Base-by-base conservation (phyloP, 495 filamentous ascomycete genomes). In the Xylaria scruposa region DNA sequence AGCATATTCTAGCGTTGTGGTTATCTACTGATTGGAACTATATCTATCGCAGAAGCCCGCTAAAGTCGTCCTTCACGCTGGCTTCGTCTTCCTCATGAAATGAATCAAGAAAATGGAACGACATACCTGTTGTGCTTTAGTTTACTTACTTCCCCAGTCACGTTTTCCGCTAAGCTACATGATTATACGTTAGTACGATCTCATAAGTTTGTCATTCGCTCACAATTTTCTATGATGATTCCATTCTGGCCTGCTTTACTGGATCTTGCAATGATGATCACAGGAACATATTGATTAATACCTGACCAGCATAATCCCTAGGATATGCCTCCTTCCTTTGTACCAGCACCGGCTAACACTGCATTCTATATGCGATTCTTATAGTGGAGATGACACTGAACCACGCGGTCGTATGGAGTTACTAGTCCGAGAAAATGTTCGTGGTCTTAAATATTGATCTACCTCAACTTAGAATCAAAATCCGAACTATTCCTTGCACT, bases 241-340 rank as follows among this genome's bases (percentile, higher is more conserved):
- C 26, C 19, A 21, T 42, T 62, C 29, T 13, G 59, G 59, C n/a
- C 38, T 62, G 59, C 59, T 44, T 62, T 62, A 42, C 59, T 62
- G 38, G 21, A 21, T 26, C 36, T 62, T 38, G 15, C 10, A 12
- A 24, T 61, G 59, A 61, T 61, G 59, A 61, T 8, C 13, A 40
- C n/a, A 61, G 29, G 17, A 61, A 61, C 59, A 38, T 31, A 15
- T 59, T 9, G 12, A 26, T 61, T 1, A 61, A 19, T 21, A 24
- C 31, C 59, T 61, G 59, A 61, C 31, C n/a, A 38, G 8, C n/a
- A 19, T 24, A 24, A 44, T 29, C 10, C 21, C 19, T 38, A 31
- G 7, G 12, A 29, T 62, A 42, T 62, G 3, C 6, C 8, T 26
- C 8, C n/a, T n/a, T n/a, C 38, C 56, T 17, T 38, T 9, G 3